Evolutionary conservation across 2,329 filamentous ascomycete genomes (phyloP).

Genomic region (Colletotrichum tofieldiae): DNA sequence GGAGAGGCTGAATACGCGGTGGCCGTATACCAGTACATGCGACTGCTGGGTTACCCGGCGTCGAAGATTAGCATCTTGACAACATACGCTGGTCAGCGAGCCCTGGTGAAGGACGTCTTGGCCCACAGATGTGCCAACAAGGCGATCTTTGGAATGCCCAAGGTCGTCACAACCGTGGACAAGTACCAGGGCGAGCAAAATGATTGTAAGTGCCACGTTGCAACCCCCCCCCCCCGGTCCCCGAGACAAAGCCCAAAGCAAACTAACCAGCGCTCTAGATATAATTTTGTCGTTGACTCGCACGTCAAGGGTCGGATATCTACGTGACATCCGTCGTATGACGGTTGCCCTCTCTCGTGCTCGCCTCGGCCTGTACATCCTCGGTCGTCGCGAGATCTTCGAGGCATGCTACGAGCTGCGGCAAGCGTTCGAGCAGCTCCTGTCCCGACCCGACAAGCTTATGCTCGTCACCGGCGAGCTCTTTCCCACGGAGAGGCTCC

Average conservation of each 20-base stretch:
- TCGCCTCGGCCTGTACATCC: constrained; percentile 90
- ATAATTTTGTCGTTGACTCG: constrained; percentile 94
- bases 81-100: constrained; percentile 93
- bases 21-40: constrained; percentile 97
- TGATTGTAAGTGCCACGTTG: constrained; percentile 80
- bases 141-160: constrained; percentile 88
- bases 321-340: constrained; percentile 92
- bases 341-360: constrained; percentile 96
- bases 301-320: constrained; percentile 90
- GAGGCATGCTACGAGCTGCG: constrained; percentile 90
- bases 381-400: constrained; percentile 90
- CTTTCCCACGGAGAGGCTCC: constrained; percentile 77
- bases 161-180: constrained; percentile 93
- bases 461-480: constrained; percentile 88
- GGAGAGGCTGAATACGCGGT: constrained; percentile 98
- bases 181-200: constrained; percentile 99
- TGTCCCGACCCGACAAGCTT: constrained; percentile 85
- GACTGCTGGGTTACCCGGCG: constrained; percentile 91
- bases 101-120: constrained; percentile 90
- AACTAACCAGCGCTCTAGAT: constrained; percentile 68
- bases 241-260: not conserved
- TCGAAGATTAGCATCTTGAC: constrained; percentile 88
- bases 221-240: not conserved
- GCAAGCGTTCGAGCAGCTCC: constrained; percentile 85
- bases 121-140: constrained; percentile 87